These are phyloP conservation scores for Linum lewisii DNA, from an alignment of 345 rosid species.

Conservation along the genomic window DNA sequence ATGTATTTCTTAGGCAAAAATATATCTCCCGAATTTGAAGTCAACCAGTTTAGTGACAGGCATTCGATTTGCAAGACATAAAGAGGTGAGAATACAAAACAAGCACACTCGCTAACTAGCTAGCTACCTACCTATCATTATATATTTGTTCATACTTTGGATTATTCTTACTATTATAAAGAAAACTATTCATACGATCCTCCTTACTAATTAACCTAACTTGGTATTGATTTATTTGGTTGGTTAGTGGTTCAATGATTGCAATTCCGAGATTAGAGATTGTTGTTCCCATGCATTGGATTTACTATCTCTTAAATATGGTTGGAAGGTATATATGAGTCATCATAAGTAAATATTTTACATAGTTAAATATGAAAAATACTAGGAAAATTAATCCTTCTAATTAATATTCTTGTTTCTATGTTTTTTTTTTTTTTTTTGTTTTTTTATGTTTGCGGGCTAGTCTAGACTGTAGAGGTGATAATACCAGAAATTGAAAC, in stretches of 20 bases:
- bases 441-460: slow-evolving; percentile 8
- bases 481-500: slow-evolving; percentile 63
- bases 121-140: no score
- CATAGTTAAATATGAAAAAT: no score
- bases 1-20: slow-evolving; percentile 34
- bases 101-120: no score
- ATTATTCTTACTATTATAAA: no score
- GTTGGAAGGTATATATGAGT: slow-evolving; percentile 76
- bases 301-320: slow-evolving; percentile 24
- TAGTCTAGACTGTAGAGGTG: slow-evolving; percentile 45
- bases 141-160: no score
- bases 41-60: slow-evolving; percentile 20
- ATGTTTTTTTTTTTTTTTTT: not conserved
- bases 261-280: slow-evolving; percentile 39
- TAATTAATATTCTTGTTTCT: no score
- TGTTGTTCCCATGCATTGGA: slow-evolving; percentile 42
- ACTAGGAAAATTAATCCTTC: no score
- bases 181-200: no score
- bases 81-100: slow-evolving; percentile 32
- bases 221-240: slow-evolving; percentile 19
- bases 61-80: slow-evolving; percentile 49
- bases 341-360: no score
- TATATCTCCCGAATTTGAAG: slow-evolving; percentile 37
- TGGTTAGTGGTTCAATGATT: slow-evolving; percentile 61
- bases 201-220: not conserved